Evolutionary conservation across 768 basidiomycete species (phyloP), one percentile per base, ranked within the genome.

Genomic region (Agrocybe praecox): DNA sequence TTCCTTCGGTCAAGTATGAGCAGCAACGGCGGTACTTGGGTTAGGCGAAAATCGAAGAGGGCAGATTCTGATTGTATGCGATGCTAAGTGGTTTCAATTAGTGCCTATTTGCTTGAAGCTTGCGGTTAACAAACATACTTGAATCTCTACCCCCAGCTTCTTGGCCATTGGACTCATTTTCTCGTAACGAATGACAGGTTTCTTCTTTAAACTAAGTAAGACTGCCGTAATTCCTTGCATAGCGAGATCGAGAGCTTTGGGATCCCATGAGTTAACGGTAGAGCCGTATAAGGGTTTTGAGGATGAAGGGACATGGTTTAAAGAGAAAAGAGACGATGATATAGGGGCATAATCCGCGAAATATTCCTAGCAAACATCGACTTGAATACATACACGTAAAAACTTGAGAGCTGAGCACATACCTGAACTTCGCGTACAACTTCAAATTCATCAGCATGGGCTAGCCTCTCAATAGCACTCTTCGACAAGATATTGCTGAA

Each of bases 351-450:
- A 98, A 72, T 99, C 97, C 62, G 94, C 95, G 71, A 98, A 99
- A 76, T 94, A 94, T 83, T 99, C 97, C 95, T 94, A 77, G 43
- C 47, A 10, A 49, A 54, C 49, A 21, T 11, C 15, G 7, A 23
- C 33, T 47, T 24, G 40, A 33, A 24, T 58, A 15, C 9, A 40
- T 10, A 12, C 18, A 51, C 19, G 26, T n/a, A 21, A 15, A 15
- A 24, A n/a, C 10, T 9, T 43, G 17, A 17, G 55, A 48, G 18
- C 23, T 46, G 23, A 29, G 32, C 29, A 61, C 81, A 57, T 66
- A 96, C 96, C 85, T 99, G 97, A 1, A 99, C 92, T 76, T 99
- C 97, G 53, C 87, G 85, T 14, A 99, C 96, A 17, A 98, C 90
- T 72, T 99, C 97, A 61, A 92, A 93, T 71, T 97, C 94, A 69